Percentiles rank a stretch among this genome's conserved stretches.
phyloP scores from a whole-genome alignment of 345 rosid species.

The Eucalyptus dawsonii region DNA sequence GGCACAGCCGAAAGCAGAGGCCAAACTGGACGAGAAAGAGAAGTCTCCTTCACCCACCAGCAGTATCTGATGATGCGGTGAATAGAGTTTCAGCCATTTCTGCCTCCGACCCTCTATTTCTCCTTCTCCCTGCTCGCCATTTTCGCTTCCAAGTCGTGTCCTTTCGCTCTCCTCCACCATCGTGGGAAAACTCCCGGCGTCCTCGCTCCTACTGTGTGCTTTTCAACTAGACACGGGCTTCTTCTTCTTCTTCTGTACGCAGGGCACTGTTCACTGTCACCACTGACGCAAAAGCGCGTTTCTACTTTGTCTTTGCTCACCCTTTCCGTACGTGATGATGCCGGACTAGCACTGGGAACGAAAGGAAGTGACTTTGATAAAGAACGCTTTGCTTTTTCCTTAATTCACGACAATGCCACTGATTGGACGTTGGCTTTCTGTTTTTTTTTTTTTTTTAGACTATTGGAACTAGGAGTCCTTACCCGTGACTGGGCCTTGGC shows the following conservation, averaged over 20 bases:
- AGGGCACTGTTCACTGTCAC: not conserved
- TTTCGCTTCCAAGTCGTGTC: not conserved
- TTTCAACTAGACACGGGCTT: not conserved
- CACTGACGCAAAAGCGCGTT: not conserved
- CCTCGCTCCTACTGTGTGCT: not conserved
- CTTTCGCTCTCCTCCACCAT: not conserved
- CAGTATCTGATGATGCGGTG: slow-evolving; percentile 28
- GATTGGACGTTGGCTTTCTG: not conserved
- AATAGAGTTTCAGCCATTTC: slow-evolving; percentile 28
- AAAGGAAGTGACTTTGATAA: not conserved
- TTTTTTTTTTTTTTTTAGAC: not conserved
- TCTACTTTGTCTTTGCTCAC: not conserved
- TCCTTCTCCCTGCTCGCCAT: not conserved
- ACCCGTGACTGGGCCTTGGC: not conserved
- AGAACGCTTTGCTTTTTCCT: not conserved
- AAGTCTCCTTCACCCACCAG: slow-evolving; percentile 65
- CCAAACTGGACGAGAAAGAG: too few species aligned
- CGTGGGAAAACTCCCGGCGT: not conserved
- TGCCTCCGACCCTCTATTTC: not conserved
- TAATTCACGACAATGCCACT: not conserved
- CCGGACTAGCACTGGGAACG: not conserved
- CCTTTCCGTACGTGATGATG: not conserved
- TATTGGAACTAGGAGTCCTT: not conserved
- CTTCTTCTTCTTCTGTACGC: not conserved
- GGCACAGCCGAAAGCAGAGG: too few species aligned